Percentiles rank a stretch among this genome's conserved stretches.
These are phyloP conservation scores for Camptophora hylomeconis DNA, from an alignment of 2,329 filamentous ascomycete species.

Conservation along the genomic window DNA sequence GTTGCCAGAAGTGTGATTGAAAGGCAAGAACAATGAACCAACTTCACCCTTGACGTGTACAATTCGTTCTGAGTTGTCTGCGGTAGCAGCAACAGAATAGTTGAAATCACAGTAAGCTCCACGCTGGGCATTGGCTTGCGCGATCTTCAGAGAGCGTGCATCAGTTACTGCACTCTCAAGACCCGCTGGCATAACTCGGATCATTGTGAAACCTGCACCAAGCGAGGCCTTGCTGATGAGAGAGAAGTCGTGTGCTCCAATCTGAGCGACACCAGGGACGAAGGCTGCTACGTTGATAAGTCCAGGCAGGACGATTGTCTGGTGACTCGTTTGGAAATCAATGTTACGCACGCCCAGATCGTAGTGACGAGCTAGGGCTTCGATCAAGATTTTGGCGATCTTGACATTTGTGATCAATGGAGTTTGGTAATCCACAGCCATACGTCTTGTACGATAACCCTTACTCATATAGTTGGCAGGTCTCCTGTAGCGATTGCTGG, in stretches of 20 bases:
- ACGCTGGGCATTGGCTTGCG: conserved; percentile 56
- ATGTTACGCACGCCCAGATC: conserved; percentile 69
- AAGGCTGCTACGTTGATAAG: conserved; percentile 71
- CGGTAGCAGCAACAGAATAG: conserved; percentile 62
- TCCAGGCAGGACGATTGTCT: conserved; percentile 59
- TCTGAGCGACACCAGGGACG: conserved; percentile 56
- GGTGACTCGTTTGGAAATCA: conserved; percentile 85
- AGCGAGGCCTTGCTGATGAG: conserved; percentile 60
- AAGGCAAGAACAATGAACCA: conserved; percentile 69
- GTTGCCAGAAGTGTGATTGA: conserved; percentile 68
- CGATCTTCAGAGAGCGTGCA: conserved; percentile 54
- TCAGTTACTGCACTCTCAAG: conserved; percentile 61
- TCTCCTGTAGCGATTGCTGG: conserved; percentile 90
- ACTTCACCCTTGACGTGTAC: conserved; percentile 60
- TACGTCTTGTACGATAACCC: conserved; percentile 88
- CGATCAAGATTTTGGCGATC: conserved; percentile 93
- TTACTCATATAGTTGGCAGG: conserved; percentile 98
- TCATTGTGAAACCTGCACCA: conserved; percentile 65
- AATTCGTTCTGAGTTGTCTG: conserved; percentile 61
- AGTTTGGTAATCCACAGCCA: conserved; percentile 97
- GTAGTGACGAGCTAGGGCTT: conserved; percentile 83
- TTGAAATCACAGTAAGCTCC: conserved; percentile 67
- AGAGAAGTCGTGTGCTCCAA: conserved; percentile 55
- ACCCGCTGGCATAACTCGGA: conserved; percentile 65
- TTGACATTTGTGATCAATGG: conserved; percentile 97